Conservation (phyloP, 768 basidiomycete genomes). For the Pulveroboletus ravenelii region DNA sequence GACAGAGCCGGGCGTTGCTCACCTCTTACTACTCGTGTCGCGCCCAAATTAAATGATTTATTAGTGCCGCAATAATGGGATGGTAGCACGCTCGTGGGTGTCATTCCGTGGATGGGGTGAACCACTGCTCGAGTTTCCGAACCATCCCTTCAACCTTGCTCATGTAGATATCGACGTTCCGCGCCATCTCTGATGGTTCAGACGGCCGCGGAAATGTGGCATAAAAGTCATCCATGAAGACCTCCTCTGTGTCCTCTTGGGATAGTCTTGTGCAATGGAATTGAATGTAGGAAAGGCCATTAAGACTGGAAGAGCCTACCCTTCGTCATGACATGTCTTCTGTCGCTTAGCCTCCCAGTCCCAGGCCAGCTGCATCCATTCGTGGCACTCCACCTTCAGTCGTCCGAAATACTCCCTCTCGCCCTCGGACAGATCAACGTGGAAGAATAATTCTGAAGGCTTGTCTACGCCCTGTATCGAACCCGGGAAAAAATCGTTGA, state of each 20-base stretch:
- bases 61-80: neutral
- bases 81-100: neutral
- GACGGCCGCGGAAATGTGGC: conserved; percentile 18
- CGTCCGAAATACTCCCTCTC: conserved; percentile 18
- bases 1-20: neutral
- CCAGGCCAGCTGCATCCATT: conserved; percentile 15
- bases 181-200: conserved; percentile 5
- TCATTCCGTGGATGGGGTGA: conserved; percentile 5
- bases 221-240: conserved; percentile 23
- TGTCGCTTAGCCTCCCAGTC: conserved; percentile 22
- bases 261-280: conserved; percentile 6
- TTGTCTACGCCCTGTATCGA: conserved; percentile 9
- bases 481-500: conserved; percentile 22
- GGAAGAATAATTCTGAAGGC: conserved; percentile 23
- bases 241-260: conserved; percentile 7
- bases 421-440: conserved; percentile 18
- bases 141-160: conserved; percentile 25
- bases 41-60: neutral
- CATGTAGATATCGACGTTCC: conserved; percentile 24
- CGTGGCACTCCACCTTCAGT: conserved; percentile 13
- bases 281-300: neutral
- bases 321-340: conserved; percentile 2
- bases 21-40: neutral
- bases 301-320: conserved; percentile 3
- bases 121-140: conserved; percentile 22